Evolutionary conservation across 305 asterid species (phyloP).

Genomic region (Lippia alba): DNA sequence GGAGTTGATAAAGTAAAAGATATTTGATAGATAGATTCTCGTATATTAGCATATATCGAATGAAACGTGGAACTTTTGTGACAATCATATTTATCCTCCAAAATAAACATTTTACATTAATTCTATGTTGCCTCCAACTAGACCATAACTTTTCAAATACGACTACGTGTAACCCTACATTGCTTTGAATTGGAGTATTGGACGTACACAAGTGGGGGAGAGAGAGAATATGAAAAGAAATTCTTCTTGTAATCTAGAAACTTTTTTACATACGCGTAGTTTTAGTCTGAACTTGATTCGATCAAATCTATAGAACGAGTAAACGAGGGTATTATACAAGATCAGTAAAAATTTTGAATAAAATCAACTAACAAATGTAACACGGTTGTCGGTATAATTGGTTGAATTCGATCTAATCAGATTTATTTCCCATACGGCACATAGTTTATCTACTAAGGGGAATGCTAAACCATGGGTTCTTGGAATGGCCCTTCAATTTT

Average conservation of each 20-base stretch:
- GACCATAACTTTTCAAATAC: too few species aligned
- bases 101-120: too few species aligned
- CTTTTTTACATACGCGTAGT: too few species aligned
- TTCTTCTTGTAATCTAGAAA: neutral
- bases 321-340: too few species aligned
- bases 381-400: too few species aligned
- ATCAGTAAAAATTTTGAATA: too few species aligned
- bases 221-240: neutral
- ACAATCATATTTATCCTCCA: neutral
- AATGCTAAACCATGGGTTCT: neutral
- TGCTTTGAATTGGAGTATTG: neutral
- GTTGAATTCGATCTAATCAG: too few species aligned
- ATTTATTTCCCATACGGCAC: neutral
- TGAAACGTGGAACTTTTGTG: neutral
- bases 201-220: neutral
- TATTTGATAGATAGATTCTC: constrained; percentile 35
- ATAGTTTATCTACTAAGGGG: too few species aligned
- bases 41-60: constrained; percentile 3
- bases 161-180: neutral
- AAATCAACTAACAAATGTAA: too few species aligned
- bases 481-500: neutral
- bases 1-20: constrained; percentile 1
- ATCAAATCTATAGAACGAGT: too few species aligned
- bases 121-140: neutral
- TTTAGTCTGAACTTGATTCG: too few species aligned